Percentiles rank a stretch among this genome's conserved stretches.
Evolutionary conservation across 768 basidiomycete genomes (phyloP).

Genomic region (Lentinula aciculospora): DNA sequence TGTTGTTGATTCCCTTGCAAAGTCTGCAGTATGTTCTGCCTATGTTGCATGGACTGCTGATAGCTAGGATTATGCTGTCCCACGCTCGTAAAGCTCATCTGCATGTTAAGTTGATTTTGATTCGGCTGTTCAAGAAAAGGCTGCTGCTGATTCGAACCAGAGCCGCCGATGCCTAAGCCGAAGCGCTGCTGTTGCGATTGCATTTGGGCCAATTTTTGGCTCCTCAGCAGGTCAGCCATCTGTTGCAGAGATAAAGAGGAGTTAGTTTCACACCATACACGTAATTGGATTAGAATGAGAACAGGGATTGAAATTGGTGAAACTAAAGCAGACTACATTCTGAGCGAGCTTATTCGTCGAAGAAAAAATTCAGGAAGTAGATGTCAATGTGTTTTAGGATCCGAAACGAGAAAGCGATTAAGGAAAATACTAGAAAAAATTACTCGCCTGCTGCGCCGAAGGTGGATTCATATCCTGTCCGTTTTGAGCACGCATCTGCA

Average conservation of each 20-base stretch:
- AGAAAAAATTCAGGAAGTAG: background rate
- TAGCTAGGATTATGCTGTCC: conserved; percentile 26
- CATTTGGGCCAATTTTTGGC: conserved; percentile 32
- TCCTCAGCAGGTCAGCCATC: conserved; percentile 42
- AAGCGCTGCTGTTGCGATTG: conserved; percentile 42
- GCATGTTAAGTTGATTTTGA: conserved; percentile 30
- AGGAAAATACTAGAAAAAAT: conserved; percentile 12
- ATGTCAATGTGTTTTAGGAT: conserved; percentile 1
- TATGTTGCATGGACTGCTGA: conserved; percentile 18
- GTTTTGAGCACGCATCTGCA: conserved; percentile 37
- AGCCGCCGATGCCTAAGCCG: conserved; percentile 21
- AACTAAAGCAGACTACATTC: background rate
- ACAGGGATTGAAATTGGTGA: background rate
- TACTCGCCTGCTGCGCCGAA: conserved; percentile 45
- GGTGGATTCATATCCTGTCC: conserved; percentile 31
- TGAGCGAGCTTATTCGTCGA: background rate
- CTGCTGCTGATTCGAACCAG: conserved; percentile 22
- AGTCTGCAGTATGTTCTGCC: conserved; percentile 32
- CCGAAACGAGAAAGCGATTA: background rate
- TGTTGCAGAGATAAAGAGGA: conserved; percentile 21
- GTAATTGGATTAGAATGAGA: conserved; percentile 10
- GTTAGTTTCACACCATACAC: conserved; percentile 18
- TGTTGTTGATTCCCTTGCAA: conserved; percentile 26
- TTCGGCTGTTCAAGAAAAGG: conserved; percentile 30
- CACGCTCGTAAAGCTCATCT: conserved; percentile 34